phyloP scores from a whole-genome alignment of 2,329 filamentous ascomycete genomes.

The Raffaelea deltoideospora region DNA sequence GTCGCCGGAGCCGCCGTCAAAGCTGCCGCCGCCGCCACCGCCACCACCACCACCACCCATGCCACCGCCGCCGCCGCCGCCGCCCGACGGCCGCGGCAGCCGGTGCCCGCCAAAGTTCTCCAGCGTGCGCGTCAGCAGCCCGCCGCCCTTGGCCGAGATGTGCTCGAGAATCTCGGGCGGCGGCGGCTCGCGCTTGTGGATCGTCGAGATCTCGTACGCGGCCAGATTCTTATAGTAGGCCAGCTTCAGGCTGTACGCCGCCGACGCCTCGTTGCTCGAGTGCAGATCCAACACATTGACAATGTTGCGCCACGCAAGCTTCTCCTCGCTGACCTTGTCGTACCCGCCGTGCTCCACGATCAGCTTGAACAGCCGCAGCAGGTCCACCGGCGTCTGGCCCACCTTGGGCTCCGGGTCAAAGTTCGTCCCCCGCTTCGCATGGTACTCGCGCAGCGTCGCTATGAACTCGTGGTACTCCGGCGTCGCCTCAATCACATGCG shows the following conservation, averaged over 20 bases:
- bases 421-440: slow-evolving; percentile 61
- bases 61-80: slow-evolving; percentile 11
- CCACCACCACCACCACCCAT: too few relatives aligned
- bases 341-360: slow-evolving; percentile 71
- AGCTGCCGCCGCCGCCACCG: slow-evolving; percentile 14
- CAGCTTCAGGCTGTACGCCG: slow-evolving; percentile 74
- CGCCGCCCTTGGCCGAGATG: slow-evolving; percentile 70
- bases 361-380: slow-evolving; percentile 63
- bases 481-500: slow-evolving; percentile 40
- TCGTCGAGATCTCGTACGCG: slow-evolving; percentile 68
- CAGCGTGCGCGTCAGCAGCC: slow-evolving; percentile 60
- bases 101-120: slow-evolving; percentile 47
- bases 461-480: slow-evolving; percentile 71
- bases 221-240: slow-evolving; percentile 82
- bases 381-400: slow-evolving; percentile 59
- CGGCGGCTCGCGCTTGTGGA: slow-evolving; percentile 68
- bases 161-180: slow-evolving; percentile 80
- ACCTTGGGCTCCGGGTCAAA: slow-evolving; percentile 74
- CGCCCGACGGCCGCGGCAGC: slow-evolving; percentile 25
- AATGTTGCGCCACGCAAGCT: slow-evolving; percentile 72
- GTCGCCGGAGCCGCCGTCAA: slow-evolving; percentile 36
- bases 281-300: slow-evolving; percentile 62
- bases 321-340: slow-evolving; percentile 68
- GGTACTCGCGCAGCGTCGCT: slow-evolving; percentile 54
- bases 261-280: slow-evolving; percentile 61